Base-by-base conservation (phyloP, 2,329 filamentous ascomycete genomes). In the Pseudofabraea citricarpa region DNA sequence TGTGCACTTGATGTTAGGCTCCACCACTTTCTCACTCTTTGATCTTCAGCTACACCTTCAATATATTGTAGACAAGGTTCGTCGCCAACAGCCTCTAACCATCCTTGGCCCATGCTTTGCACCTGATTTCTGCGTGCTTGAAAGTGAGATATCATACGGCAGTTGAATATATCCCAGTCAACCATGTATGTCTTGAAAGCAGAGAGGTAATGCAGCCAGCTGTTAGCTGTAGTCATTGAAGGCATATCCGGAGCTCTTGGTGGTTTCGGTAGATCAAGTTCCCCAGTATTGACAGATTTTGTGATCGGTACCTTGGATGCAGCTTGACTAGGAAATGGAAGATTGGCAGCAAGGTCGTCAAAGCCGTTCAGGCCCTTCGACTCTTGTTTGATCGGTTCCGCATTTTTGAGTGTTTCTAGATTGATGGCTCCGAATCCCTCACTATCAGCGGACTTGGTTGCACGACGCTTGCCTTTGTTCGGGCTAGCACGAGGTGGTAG, bases 21-120 rank as follows among this genome's bases (percentile, higher is more conserved):
- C 81, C 83, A 87, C 45, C 74, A 72, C 55, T 70, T 69, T 43
- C 80, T 70, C 5, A 85, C 74, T 39, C 69, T 67, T 50, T 79
- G 73, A 54, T 88, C 84, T 61, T 86, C 76, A 51, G 75, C 72
- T 40, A 82, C 64, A 62, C 75, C 77, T 26, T 65, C 66, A 44
- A 77, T 60, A 56, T 87, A 87, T 44, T 75, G 72, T 10, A 65
- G 56, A 26, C 82, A 69, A 0, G 76, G 78, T 2, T 51, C 52
- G 33, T 73, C 68, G 6, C 71, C 71, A 23, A 69, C 70, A 3
- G 64, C 55, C 22, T 58, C 56, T 40, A 70, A 64, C 19, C 63
- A 63, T 21, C 58, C 55, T 19, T 33, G 49, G 0, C 19, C 18
- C 19, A 37, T 22, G 13, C 15, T n/a, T 15, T 37, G 35, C 10